phyloP scores from a whole-genome alignment of 768 basidiomycete species.

The Termitomyces eurrhizus region DNA sequence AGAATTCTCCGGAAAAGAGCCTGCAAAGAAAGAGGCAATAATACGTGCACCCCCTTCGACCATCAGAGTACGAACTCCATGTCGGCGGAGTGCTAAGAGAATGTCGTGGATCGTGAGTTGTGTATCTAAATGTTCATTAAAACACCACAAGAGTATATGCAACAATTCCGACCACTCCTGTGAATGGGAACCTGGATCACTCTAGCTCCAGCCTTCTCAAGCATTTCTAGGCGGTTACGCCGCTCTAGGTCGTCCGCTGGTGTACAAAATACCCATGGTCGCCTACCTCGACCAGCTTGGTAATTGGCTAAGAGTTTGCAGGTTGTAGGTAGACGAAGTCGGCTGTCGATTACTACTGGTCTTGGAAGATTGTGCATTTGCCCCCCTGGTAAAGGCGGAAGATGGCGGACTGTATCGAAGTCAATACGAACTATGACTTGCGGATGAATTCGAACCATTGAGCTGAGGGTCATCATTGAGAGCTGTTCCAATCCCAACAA shows the following conservation, averaged over 20 bases:
- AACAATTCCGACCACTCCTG: conserved; percentile 27
- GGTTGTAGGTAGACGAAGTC: conserved; percentile 57
- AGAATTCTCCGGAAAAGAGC: conserved; percentile 17
- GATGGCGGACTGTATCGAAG: conserved; percentile 44
- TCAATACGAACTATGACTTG: background rate
- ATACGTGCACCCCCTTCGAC: conserved; percentile 91
- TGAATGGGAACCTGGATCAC: conserved; percentile 48
- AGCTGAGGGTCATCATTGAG: conserved; percentile 92
- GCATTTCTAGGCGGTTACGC: conserved; percentile 32
- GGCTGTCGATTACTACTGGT: conserved; percentile 81
- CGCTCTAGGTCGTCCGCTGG: conserved; percentile 21
- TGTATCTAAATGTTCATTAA: background rate
- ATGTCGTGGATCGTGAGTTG: conserved; percentile 43
- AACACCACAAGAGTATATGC: background rate
- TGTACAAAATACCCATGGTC: conserved; percentile 71
- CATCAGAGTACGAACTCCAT: conserved; percentile 79
- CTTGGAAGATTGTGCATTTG: conserved; percentile 53
- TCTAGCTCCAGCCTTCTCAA: conserved; percentile 65
- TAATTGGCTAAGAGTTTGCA: conserved; percentile 75
- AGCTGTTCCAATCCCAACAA: conserved; percentile 88
- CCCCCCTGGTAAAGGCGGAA: conserved; percentile 38
- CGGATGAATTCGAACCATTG: conserved; percentile 56
- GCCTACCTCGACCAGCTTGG: conserved; percentile 49
- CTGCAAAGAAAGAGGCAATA: conserved; percentile 65
- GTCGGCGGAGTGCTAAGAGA: conserved; percentile 46